phyloP scores from a whole-genome alignment of 768 basidiomycete genomes.

The Rhizopogon rudus region DNA sequence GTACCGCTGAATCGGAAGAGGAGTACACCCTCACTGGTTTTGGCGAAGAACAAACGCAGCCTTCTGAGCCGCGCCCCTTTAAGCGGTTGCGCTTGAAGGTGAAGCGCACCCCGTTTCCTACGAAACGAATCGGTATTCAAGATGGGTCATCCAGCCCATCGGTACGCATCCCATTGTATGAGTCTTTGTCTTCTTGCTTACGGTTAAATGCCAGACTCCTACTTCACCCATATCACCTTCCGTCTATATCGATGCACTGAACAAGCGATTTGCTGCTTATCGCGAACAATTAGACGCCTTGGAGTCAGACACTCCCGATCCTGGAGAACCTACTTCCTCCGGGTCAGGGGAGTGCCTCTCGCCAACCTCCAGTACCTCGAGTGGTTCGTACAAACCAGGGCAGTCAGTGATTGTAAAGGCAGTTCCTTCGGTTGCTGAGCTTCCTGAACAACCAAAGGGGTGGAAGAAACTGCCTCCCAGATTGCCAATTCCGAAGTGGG shows the following conservation, averaged over 20 bases:
- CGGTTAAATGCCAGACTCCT: not conserved
- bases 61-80: slow-evolving; percentile 6
- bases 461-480: slow-evolving; percentile 27
- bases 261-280: not conserved
- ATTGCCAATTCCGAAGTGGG: slow-evolving; percentile 27
- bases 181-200: not conserved
- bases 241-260: not conserved
- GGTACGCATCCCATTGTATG: not conserved
- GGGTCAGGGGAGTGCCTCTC: no score
- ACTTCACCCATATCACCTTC: not conserved
- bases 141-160: not conserved
- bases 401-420: not conserved
- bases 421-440: not conserved
- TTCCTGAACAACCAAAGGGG: not conserved
- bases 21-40: slow-evolving; percentile 37
- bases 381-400: not conserved
- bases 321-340: not conserved
- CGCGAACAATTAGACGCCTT: not conserved
- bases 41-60: slow-evolving; percentile 35
- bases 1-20: slow-evolving; percentile 19
- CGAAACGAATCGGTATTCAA: not conserved
- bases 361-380: not conserved
- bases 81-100: slow-evolving; percentile 21
- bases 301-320: not conserved
- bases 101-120: slow-evolving; percentile 23